Evolutionary conservation across 495 filamentous ascomycete species (phyloP).

Genomic region (Halenospora varia): DNA sequence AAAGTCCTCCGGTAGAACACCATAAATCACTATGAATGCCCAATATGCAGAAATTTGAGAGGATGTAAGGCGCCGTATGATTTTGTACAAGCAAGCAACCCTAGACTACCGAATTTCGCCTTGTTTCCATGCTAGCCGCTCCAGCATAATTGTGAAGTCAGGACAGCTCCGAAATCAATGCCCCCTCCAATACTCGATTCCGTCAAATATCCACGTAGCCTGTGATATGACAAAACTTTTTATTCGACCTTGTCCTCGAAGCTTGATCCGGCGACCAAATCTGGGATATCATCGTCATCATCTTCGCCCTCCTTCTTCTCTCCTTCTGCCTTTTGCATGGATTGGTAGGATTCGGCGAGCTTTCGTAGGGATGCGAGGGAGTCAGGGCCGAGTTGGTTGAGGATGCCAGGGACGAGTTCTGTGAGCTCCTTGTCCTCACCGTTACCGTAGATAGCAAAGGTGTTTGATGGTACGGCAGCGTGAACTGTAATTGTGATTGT

Average conservation of each 20-base stretch:
- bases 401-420: constrained; percentile 97
- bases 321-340: constrained; percentile 91
- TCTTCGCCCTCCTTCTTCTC: constrained; percentile 58
- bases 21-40: too few relatives aligned
- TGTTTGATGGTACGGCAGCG: constrained; percentile 92
- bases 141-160: constrained; percentile 4
- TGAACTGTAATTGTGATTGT: constrained; percentile 59
- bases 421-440: constrained; percentile 99
- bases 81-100: constrained; percentile 27
- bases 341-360: constrained; percentile 99
- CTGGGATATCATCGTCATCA: constrained; percentile 82
- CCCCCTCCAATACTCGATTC: constrained; percentile 7
- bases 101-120: constrained; percentile 23
- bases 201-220: not conserved
- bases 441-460: constrained; percentile 98
- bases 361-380: constrained; percentile 96
- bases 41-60: too few relatives aligned
- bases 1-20: too few relatives aligned
- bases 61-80: constrained; percentile 20
- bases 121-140: constrained; percentile 14
- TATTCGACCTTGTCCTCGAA: constrained; percentile 97
- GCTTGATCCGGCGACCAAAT: constrained; percentile 91
- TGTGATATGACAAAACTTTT: constrained; percentile 18
- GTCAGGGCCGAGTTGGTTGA: constrained; percentile 98
- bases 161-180: constrained; percentile 3